Evolutionary conservation across 1,284 basidiomycete species (phyloP), one percentile per base, ranked within the genome.

Genomic region (Melampsora larici-populina): DNA sequence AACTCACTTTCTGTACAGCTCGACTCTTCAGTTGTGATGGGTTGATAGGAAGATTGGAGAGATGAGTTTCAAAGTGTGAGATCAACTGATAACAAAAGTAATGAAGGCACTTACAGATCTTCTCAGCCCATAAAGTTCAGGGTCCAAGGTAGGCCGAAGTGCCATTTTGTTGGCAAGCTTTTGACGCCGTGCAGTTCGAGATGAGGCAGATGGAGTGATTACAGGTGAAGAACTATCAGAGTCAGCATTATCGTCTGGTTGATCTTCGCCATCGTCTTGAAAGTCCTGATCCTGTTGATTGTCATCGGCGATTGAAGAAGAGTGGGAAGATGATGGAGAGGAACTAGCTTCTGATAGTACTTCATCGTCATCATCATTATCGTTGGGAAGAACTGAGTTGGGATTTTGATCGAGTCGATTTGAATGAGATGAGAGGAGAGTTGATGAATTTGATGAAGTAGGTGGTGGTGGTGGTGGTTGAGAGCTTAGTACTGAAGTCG

Each of bases 51-150:
- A 15, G 46, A 40, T 36, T 24, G 33, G 11, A 8, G 15, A 63
- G 49, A 11, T 70, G 49, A 51, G 33, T n/a, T 55, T 18, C 0
- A 21, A 43, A 17, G 21, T 13, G n/a, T 1, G 13, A 29, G 6
- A 18, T 26, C 1, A 63, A 46, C 13, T 21, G 17, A 48, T 11
- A 60, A 24, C 40, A 11, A 31, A 11, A 69, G 46, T 29, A 43
- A 33, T 48, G 49, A 48, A 29, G 26, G 31, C 24, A 71, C 63
- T 70, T 43, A 70, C 76, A n/a, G 76, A 78, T 78, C 76, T 49
- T 18, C 76, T 68, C 36, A 78, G 33, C 46, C 76, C 76, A 43
- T 78, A 78, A 17, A 78, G 69, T 17, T 78, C 67, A 46, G 76
- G 67, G 46, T 78, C 76, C 48, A 65, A 72, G 33, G 36, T 71